Percentiles rank a stretch among this genome's conserved stretches.
phyloP scores from a whole-genome alignment of 2,329 filamentous ascomycete species.

The Aureobasidium vineae region DNA sequence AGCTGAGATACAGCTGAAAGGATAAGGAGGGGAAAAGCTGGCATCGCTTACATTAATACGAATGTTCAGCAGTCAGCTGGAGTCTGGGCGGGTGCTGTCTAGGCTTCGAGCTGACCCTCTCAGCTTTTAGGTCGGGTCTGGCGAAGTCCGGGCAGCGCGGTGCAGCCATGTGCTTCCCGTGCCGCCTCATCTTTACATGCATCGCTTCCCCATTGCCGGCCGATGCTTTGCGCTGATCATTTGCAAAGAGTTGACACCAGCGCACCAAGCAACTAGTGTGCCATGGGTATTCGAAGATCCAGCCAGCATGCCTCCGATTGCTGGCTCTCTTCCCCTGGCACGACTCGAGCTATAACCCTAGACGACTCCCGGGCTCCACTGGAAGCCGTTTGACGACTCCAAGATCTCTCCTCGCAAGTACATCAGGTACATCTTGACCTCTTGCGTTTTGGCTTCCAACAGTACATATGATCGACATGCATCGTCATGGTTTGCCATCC shows the following conservation, averaged over 20 bases:
- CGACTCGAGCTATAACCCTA: slow-evolving; percentile 16
- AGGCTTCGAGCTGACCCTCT: slow-evolving; percentile 1
- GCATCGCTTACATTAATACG: slow-evolving; percentile 1
- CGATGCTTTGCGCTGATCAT: background rate
- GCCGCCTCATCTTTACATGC: background rate
- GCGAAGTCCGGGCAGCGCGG: slow-evolving; percentile 5
- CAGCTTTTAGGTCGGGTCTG: slow-evolving; percentile 4
- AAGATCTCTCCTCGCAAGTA: background rate
- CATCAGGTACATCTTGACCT: slow-evolving; percentile 21
- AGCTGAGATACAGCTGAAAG: slow-evolving; percentile 14
- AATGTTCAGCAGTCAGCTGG: background rate
- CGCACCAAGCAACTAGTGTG: slow-evolving; percentile 7
- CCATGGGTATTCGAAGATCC: slow-evolving; percentile 1
- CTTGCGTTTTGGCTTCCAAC: background rate
- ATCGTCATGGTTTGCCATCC: slow-evolving; percentile 3
- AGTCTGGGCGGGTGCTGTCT: background rate
- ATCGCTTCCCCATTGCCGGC: slow-evolving; percentile 20
- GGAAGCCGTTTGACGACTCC: background rate
- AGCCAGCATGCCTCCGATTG: slow-evolving; percentile 4
- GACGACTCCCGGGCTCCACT: slow-evolving; percentile 10
- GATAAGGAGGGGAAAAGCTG: background rate
- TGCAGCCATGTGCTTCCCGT: slow-evolving; percentile 13
- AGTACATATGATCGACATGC: slow-evolving; percentile 17
- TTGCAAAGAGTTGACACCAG: slow-evolving; percentile 17
- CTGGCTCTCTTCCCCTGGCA: background rate